Conservation (phyloP, 495 filamentous ascomycete species). For the Hypoxylon fragiforme region DNA sequence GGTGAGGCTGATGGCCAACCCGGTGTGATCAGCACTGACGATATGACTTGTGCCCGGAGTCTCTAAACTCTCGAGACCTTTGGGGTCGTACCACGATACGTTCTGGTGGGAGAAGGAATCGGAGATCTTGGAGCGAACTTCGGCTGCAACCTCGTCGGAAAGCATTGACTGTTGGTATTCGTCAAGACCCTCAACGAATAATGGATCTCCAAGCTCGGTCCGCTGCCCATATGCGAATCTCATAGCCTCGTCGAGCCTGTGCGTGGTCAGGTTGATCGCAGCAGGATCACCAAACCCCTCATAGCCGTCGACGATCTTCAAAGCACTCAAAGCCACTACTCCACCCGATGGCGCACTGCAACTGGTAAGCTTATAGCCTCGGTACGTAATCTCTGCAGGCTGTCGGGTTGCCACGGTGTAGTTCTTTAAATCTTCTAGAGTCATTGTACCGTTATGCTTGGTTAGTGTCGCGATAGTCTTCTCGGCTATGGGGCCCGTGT, state of each 20-base stretch:
- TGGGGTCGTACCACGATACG: constrained; percentile 66
- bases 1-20: constrained; percentile 68
- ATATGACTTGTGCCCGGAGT: constrained; percentile 73
- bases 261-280: constrained; percentile 66
- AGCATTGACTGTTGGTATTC: constrained; percentile 69
- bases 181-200: constrained; percentile 65
- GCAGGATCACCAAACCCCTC: constrained; percentile 55
- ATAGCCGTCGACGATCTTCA: constrained; percentile 75
- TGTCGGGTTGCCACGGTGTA: constrained; percentile 67
- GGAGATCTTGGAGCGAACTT: constrained; percentile 67
- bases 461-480: constrained; percentile 67
- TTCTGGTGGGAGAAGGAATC: constrained; percentile 64
- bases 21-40: constrained; percentile 64
- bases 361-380: constrained; percentile 65
- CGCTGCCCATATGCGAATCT: constrained; percentile 76
- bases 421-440: constrained; percentile 68
- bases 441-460: constrained; percentile 72
- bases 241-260: constrained; percentile 76
- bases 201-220: constrained; percentile 70
- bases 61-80: constrained; percentile 61
- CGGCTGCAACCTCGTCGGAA: constrained; percentile 55
- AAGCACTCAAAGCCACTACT: constrained; percentile 62
- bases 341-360: constrained; percentile 72
- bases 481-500: constrained; percentile 69
- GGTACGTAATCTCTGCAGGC: constrained; percentile 65